Evolutionary conservation across 148 eudicot genomes (phyloP), one percentile per base, ranked within the genome.

Genomic region (Talinum fruticosum): DNA sequence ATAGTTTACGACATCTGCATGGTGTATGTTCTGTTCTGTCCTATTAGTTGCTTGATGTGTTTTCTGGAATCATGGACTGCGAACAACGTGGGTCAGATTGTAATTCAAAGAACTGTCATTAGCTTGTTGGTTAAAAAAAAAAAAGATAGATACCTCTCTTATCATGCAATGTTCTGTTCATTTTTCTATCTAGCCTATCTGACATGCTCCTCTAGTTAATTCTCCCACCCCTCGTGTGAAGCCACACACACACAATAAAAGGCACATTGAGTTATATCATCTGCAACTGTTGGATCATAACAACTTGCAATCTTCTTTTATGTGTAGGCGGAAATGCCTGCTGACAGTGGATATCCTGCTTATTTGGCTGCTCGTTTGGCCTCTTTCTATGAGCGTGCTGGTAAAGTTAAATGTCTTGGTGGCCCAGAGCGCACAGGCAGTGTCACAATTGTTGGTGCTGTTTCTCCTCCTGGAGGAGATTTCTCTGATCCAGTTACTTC

Each of bases 401-500:
- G 99, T 59, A 96, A 96, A 82, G 97, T 96, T 76, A 96, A 96
- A 83, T 96, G 99, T 82, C 97, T 96, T 74, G 99, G 99, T 84
- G 92, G 92, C 68, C 99, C 99, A 36, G 99, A 96, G 75, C 97
- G 99, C 82, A 87, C 78, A 75, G 99, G 99, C 32, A 96, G 99
- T 91, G 99, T 96, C 54, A 96, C 99, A 57, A 96, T 96, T 85
- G 99, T 96, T 73, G 99, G 99, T 75, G 99, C 99, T 67, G 99
- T 96, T 76, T 96, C 99, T 75, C 99, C 99, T 82, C 99, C 99
- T 38, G 99, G 99, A 82, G 99, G 99, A 91, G 99, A 96, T 85
- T 96, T 96, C 89, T 96, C 99, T 69, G 99, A 96, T 83, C 99
- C 99, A 62, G 99, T 96, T 80, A 96, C 99, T 76, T 93, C 99